These are phyloP conservation scores for Phytophthora meadii DNA, from an alignment of 352 stramenopile species.

Conservation along the genomic window DNA sequence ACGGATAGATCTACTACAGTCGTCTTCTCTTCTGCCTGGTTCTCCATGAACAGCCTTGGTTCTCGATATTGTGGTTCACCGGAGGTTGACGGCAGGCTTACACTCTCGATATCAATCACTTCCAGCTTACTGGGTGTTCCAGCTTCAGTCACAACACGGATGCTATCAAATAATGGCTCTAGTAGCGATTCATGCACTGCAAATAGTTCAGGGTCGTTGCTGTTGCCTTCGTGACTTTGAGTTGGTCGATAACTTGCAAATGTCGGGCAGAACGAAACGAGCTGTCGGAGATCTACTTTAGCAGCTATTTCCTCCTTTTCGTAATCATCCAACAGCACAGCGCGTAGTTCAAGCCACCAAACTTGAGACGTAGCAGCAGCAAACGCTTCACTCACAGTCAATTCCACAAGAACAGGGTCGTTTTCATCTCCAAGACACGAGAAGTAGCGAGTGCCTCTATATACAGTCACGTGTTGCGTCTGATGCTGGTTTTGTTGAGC, in stretches of 20 bases:
- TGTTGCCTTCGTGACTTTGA: conserved; percentile 31
- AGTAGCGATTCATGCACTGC: conserved; percentile 65
- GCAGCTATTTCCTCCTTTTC: conserved; percentile 15
- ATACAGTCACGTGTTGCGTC: conserved; percentile 45
- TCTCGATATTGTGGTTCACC: conserved; percentile 1
- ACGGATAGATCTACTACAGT: not conserved
- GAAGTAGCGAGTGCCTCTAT: conserved; percentile 58
- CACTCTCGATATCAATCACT: conserved; percentile 10
- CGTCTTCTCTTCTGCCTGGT: not conserved
- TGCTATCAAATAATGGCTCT: conserved; percentile 44
- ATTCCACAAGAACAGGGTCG: conserved; percentile 34
- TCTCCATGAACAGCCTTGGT: conserved; percentile 17
- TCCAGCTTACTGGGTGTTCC: conserved; percentile 14
- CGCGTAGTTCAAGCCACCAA: conserved; percentile 74
- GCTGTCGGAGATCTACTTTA: conserved; percentile 47
- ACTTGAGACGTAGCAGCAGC: conserved; percentile 51
- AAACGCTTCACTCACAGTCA: conserved; percentile 66
- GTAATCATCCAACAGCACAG: conserved; percentile 27
- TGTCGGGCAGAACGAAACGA: conserved; percentile 42
- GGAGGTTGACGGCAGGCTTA: conserved; percentile 9
- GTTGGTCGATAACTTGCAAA: conserved; percentile 67
- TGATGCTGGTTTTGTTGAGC: conserved; percentile 32
- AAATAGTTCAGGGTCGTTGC: conserved; percentile 43
- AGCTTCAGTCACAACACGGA: conserved; percentile 20
- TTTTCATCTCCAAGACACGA: not conserved